Base-by-base conservation (phyloP, 2,329 filamentous ascomycete species). In the Neonectria magnoliae region DNA sequence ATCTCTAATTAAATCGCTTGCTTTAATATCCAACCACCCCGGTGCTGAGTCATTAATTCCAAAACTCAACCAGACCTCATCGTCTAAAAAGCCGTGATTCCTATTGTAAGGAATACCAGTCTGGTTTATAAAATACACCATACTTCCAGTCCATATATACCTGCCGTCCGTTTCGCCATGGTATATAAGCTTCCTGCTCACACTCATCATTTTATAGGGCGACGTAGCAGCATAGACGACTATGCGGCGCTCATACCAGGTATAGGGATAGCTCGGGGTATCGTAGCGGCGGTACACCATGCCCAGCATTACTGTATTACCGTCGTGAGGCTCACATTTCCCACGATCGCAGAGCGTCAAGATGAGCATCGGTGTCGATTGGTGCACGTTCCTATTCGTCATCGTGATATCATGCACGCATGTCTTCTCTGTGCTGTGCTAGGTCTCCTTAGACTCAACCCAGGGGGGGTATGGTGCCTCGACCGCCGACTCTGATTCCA, bases 241-340 rank as follows among this genome's bases (percentile, higher is more conserved):
- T 9, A 71, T 71, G 18, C 67, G 69, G 31, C 70, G 69, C 41
- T 71, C 69, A 38, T 71, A 71, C 69, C 69, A 71, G 5, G 69
- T 71, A 29, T 66, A 68, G 51, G 62, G 66, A 33, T 67, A 70
- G 48, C 57, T 59, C 3, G 69, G 69, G 4, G 61, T 69, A 44
- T 71, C 69, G 50, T 71, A 71, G 22, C 69, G 69, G 57, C 66
- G 71, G 65, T 71, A 69, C n/a, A 71, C 67, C 69, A 71, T 71
- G 27, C 67, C 67, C 42, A 71, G 55, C 27, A 71, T 57, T 33
- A 71, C 58, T 2, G 69, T 71, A 54, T 71, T 71, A n/a, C 68
- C 59, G 22, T 54, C 52, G 52, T 50, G 57, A n/a, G 69, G 69
- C 44, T 70, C 56, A 44, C 69, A 71, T 0, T 50, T 14, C 16